phyloP scores from a whole-genome alignment of 768 basidiomycete genomes.

The Erythrobasidium yunnanense region DNA sequence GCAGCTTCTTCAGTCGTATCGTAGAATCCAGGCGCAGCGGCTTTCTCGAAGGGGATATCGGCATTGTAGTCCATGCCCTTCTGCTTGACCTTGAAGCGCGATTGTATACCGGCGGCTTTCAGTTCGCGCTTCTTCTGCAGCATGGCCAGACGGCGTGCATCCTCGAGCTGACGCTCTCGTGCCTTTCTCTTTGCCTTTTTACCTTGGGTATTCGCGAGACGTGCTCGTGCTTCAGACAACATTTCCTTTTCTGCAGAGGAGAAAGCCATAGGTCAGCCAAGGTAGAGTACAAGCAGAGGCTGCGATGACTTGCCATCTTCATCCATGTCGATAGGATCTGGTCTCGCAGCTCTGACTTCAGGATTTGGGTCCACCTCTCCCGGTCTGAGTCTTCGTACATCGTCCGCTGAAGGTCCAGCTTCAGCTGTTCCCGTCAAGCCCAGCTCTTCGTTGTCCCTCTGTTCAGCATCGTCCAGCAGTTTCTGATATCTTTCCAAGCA shows the following conservation, averaged over 20 bases:
- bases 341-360: constrained; percentile 92
- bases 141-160: constrained; percentile 83
- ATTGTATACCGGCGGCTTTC: constrained; percentile 97
- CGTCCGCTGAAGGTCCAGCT: constrained; percentile 77
- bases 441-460: constrained; percentile 87
- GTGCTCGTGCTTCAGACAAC: constrained; percentile 94
- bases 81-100: constrained; percentile 68
- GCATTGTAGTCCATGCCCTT: constrained; percentile 99
- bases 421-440: constrained; percentile 71
- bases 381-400: constrained; percentile 73
- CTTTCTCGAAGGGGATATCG: constrained; percentile 98
- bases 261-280: constrained; percentile 39
- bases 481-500: constrained; percentile 98
- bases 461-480: constrained; percentile 90
- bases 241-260: constrained; percentile 79
- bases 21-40: constrained; percentile 88
- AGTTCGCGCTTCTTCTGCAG: constrained; percentile 95
- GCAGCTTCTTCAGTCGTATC: constrained; percentile 91
- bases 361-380: constrained; percentile 99
- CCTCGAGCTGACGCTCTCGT: constrained; percentile 89
- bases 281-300: constrained; percentile 52
- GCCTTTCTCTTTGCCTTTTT: constrained; percentile 99
- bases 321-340: constrained; percentile 99
- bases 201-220: constrained; percentile 96
- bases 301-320: constrained; percentile 61